phyloP scores from a whole-genome alignment of 352 stramenopile species.

The Phytophthora parvispora region DNA sequence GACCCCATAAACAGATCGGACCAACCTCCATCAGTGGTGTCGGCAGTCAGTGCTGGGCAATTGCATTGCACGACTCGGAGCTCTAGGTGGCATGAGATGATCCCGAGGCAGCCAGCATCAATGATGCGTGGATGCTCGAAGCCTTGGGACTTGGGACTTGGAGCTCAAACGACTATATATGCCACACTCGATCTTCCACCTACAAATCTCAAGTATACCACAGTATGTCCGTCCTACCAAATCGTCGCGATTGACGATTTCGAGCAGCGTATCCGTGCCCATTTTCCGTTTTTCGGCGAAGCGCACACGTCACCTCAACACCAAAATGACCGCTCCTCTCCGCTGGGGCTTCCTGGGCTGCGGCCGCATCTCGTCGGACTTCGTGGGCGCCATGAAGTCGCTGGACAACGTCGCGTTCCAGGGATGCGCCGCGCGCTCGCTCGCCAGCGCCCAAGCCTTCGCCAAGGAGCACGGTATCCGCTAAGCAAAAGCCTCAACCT shows the following conservation, averaged over 20 bases:
- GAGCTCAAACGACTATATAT: not conserved
- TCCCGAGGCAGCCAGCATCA: not conserved
- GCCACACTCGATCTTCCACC: too few species aligned
- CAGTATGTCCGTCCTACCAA: not conserved
- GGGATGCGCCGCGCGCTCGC: conserved; percentile 54
- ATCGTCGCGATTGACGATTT: not conserved
- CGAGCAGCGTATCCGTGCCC: not conserved
- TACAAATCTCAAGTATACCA: not conserved
- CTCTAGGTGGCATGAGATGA: not conserved
- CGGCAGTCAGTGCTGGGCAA: not conserved
- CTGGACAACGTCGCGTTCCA: conserved; percentile 36
- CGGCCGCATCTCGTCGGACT: conserved; percentile 63
- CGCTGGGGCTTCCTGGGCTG: conserved; percentile 65
- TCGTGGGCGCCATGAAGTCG: conserved; percentile 49
- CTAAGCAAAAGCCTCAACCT: not conserved
- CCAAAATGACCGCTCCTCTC: conserved; percentile 34
- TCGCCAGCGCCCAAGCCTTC: conserved; percentile 50
- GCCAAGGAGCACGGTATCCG: conserved; percentile 40
- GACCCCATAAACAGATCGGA: too few species aligned
- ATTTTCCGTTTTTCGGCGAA: conserved; percentile 5
- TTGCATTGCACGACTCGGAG: not conserved
- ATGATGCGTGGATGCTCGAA: conserved; percentile 1
- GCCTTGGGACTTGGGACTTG: too few species aligned
- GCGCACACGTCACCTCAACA: too few species aligned
- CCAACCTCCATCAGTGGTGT: not conserved